These are phyloP conservation scores for Fraxinus baroniana DNA, from an alignment of 305 asterid genomes.

Conservation along the genomic window DNA sequence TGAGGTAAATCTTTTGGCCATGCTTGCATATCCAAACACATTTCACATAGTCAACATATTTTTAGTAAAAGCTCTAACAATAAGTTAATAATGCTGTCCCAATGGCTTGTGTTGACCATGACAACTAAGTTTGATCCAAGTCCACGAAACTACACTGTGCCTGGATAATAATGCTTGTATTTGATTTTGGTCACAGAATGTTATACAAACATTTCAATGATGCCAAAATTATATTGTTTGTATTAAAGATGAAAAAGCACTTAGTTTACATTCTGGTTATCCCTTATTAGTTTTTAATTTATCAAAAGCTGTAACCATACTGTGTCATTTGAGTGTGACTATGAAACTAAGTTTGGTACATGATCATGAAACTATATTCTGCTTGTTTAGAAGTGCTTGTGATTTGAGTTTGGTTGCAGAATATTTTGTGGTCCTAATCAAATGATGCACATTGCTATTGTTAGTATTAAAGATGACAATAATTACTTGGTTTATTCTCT, in stretches of 20 bases:
- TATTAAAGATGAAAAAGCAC: background rate
- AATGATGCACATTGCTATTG: background rate
- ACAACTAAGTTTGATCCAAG: background rate
- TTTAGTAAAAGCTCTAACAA: background rate
- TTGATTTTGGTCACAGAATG: background rate
- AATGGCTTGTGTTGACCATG: background rate
- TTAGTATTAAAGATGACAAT: background rate
- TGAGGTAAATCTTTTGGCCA: conserved; percentile 46
- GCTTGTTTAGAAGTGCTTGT: background rate
- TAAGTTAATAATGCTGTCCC: background rate
- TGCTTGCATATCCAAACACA: background rate
- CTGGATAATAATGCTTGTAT: background rate
- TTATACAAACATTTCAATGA: background rate
- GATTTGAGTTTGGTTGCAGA: background rate
- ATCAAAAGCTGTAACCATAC: conserved; percentile 3
- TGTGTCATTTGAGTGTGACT: conserved; percentile 4
- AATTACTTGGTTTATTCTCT: background rate
- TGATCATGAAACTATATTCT: background rate
- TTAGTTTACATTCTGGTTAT: background rate
- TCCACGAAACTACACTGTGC: background rate
- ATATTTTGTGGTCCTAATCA: background rate
- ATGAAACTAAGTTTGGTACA: background rate
- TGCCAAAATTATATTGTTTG: background rate
- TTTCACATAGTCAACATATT: background rate
- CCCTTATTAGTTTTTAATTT: conserved; percentile 5